Evolutionary conservation across 2,329 filamentous ascomycete genomes (phyloP).

Genomic region (Alternaria conjuncta): DNA sequence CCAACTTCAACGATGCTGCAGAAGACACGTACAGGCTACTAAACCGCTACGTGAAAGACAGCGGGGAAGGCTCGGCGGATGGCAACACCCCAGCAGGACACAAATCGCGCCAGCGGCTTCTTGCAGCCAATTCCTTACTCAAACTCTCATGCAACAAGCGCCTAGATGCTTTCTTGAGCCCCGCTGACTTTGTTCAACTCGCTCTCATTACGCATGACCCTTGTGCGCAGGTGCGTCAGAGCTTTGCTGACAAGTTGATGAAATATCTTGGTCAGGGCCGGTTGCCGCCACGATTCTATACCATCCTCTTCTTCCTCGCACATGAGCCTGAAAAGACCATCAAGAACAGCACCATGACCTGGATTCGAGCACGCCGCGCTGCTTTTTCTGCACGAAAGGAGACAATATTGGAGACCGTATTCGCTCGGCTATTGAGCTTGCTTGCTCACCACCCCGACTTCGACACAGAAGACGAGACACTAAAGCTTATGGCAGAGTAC

Average conservation of each 20-base stretch:
- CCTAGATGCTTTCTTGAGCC: slow-evolving; percentile 76
- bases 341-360: slow-evolving; percentile 79
- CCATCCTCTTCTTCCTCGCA: slow-evolving; percentile 86
- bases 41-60: slow-evolving; percentile 73
- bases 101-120: slow-evolving; percentile 78
- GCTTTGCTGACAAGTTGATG: slow-evolving; percentile 84
- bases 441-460: slow-evolving; percentile 96
- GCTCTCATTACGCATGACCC: slow-evolving; percentile 82
- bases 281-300: slow-evolving; percentile 80
- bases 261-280: slow-evolving; percentile 82
- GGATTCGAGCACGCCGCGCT: slow-evolving; percentile 82
- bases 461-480: slow-evolving; percentile 63
- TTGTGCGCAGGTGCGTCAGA: slow-evolving; percentile 73
- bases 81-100: slow-evolving; percentile 76
- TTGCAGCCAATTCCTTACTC: slow-evolving; percentile 77
- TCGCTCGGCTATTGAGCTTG: slow-evolving; percentile 83
- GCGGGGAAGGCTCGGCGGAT: slow-evolving; percentile 80
- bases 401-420: slow-evolving; percentile 77
- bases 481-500: slow-evolving; percentile 85
- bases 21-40: slow-evolving; percentile 78
- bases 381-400: slow-evolving; percentile 63
- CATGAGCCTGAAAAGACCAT: slow-evolving; percentile 83
- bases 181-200: slow-evolving; percentile 79
- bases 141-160: slow-evolving; percentile 81
- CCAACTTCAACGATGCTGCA: slow-evolving; percentile 58